phyloP scores from a whole-genome alignment of 2,329 filamentous ascomycete species.

The Fusarium pseudocircinatum region DNA sequence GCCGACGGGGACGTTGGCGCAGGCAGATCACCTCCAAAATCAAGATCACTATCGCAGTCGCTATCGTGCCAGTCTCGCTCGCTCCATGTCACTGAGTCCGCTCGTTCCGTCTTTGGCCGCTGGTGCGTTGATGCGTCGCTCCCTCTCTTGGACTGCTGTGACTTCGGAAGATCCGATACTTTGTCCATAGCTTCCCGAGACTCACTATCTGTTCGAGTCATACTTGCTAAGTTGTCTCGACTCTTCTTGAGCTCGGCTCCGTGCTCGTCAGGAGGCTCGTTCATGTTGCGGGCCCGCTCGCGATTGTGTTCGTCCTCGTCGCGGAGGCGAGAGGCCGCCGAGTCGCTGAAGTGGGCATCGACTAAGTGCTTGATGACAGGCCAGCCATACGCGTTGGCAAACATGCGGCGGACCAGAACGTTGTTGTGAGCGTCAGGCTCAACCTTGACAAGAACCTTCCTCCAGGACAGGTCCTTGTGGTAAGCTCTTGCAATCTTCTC shows the following conservation, averaged over 20 bases:
- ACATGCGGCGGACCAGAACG: constrained; percentile 95
- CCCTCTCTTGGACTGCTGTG: constrained; percentile 32
- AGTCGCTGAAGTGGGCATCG: constrained; percentile 91
- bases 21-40: constrained; percentile 38
- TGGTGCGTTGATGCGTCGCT: constrained; percentile 32
- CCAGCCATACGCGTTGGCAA: constrained; percentile 97
- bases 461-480: constrained; percentile 90
- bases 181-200: constrained; percentile 53
- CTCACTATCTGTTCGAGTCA: constrained; percentile 44
- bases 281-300: constrained; percentile 74
- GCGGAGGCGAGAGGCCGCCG: constrained; percentile 65
- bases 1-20: constrained; percentile 24
- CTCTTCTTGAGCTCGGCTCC: constrained; percentile 70
- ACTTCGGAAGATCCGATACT: constrained; percentile 56
- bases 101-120: constrained; percentile 41
- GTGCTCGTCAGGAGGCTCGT: constrained; percentile 65
- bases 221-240: constrained; percentile 24
- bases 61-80: constrained; percentile 49
- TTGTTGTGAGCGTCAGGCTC: constrained; percentile 99
- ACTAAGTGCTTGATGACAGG: constrained; percentile 95
- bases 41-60: constrained; percentile 42
- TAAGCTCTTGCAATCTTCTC: constrained; percentile 98
- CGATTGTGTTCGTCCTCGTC: constrained; percentile 73
- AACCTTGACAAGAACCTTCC: constrained; percentile 93
- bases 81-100: constrained; percentile 72